These are phyloP conservation scores for Populus pruinosa DNA, from an alignment of 345 rosid genomes.

Conservation along the genomic window DNA sequence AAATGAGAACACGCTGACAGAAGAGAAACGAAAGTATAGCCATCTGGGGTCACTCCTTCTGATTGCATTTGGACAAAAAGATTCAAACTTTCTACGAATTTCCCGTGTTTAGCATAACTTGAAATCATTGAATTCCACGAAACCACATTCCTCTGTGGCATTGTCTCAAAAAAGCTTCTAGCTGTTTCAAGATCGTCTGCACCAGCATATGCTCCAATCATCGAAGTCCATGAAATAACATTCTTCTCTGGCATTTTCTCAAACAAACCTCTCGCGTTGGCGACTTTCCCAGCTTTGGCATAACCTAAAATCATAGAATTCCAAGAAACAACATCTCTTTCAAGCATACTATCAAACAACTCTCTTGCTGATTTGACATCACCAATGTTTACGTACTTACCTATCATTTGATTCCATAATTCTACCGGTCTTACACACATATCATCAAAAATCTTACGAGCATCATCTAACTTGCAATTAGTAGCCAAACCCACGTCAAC, in stretches of 20 bases:
- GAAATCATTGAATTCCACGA: slow-evolving; percentile 41
- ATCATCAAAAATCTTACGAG: slow-evolving; percentile 37
- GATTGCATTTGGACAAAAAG: slow-evolving; percentile 29
- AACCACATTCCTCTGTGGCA: slow-evolving; percentile 35
- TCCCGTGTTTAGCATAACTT: slow-evolving; percentile 16
- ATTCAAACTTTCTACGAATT: slow-evolving; percentile 23
- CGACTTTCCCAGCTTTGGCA: slow-evolving; percentile 34
- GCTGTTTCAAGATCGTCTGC: slow-evolving; percentile 21
- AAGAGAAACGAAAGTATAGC: slow-evolving; percentile 29
- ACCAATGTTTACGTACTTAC: slow-evolving; percentile 10
- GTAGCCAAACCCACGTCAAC: not conserved
- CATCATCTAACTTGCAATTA: slow-evolving; percentile 6
- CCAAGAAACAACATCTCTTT: slow-evolving; percentile 41
- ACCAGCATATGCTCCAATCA: slow-evolving; percentile 34
- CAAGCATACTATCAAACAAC: slow-evolving; percentile 39
- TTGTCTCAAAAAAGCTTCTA: slow-evolving; percentile 13
- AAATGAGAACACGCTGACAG: slow-evolving; percentile 40
- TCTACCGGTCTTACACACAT: slow-evolving; percentile 25
- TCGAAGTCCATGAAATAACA: slow-evolving; percentile 44
- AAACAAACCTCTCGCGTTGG: slow-evolving; percentile 32
- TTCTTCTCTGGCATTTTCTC: slow-evolving; percentile 28
- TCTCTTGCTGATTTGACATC: slow-evolving; percentile 32
- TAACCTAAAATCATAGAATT: slow-evolving; percentile 38
- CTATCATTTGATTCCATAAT: slow-evolving; percentile 32
- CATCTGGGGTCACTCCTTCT: slow-evolving; percentile 26